Evolutionary conservation across 108 stramenopile genomes (phyloP).

Genomic region (Pelagomonas calceolata): DNA sequence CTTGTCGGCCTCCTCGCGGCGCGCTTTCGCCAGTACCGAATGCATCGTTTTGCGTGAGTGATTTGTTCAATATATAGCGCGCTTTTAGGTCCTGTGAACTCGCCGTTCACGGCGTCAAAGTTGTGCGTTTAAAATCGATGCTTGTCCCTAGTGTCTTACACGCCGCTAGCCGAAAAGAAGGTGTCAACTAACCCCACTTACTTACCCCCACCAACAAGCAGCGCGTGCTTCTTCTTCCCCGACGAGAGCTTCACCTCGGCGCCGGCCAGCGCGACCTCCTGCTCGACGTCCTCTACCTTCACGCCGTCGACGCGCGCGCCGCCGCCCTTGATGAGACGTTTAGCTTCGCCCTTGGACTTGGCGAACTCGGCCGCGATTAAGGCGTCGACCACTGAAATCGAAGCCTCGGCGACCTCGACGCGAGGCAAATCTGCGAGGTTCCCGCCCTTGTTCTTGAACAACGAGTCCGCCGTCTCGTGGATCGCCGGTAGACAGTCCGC

Average conservation of each 20-base stretch:
- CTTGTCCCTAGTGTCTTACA: no score
- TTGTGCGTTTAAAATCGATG: no score
- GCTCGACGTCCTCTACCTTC: neutral
- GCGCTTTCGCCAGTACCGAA: no score
- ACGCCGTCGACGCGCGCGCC: constrained; percentile 40
- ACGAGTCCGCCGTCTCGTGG: constrained; percentile 66
- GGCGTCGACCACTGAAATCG: constrained; percentile 60
- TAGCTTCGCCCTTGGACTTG: constrained; percentile 78
- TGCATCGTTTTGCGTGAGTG: no score
- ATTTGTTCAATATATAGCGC: no score
- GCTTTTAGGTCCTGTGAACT: no score
- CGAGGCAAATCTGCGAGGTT: constrained; percentile 19
- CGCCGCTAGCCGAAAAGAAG: no score
- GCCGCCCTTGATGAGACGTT: constrained; percentile 78
- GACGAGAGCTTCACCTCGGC: neutral
- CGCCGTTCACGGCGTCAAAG: no score
- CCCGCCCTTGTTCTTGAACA: constrained; percentile 47
- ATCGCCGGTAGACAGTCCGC: constrained; percentile 61
- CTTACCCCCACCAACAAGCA: no score
- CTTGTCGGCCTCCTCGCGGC: no score
- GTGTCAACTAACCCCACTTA: no score
- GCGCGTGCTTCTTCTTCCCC: neutral
- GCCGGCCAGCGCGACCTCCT: neutral
- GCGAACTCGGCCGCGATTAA: constrained; percentile 65
- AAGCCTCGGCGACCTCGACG: constrained; percentile 26